phyloP scores from a whole-genome alignment of 140 eudicot species.

The Erigeron philadelphicus region DNA sequence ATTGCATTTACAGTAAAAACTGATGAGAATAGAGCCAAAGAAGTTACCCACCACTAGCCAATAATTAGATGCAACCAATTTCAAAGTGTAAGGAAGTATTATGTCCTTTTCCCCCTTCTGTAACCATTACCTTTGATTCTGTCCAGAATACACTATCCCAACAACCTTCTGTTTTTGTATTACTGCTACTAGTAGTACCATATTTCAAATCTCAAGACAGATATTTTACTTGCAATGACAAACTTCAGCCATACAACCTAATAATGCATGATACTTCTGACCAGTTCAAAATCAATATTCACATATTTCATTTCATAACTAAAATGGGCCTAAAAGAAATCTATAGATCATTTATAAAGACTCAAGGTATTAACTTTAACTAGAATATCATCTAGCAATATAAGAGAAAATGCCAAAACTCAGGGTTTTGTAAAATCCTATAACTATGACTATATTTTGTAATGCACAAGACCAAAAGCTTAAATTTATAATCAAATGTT shows the following conservation, averaged over 20 bases:
- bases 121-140: slow-evolving; percentile 20
- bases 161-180: slow-evolving; percentile 34
- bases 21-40: slow-evolving; percentile 13
- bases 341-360: slow-evolving; percentile 8
- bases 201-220: slow-evolving; percentile 8
- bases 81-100: slow-evolving; percentile 10
- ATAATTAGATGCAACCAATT: slow-evolving; percentile 10
- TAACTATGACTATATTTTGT: slow-evolving; percentile 11
- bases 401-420: slow-evolving; percentile 9
- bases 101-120: slow-evolving; percentile 21
- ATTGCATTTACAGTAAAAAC: neutral
- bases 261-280: slow-evolving; percentile 3
- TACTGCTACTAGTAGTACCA: neutral
- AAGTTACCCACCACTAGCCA: neutral
- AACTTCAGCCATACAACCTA: slow-evolving; percentile 2
- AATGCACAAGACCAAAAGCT: slow-evolving; percentile 8
- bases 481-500: neutral
- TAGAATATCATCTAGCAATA: slow-evolving; percentile 12
- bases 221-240: neutral
- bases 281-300: slow-evolving; percentile 6
- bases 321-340: slow-evolving; percentile 13
- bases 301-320: neutral
- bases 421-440: slow-evolving; percentile 16
- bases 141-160: slow-evolving; percentile 16
- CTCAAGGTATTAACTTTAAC: neutral